Evolutionary conservation across 495 filamentous ascomycete species (phyloP), one percentile per base, ranked within the genome.

Genomic region (Penicillium turbatum): DNA sequence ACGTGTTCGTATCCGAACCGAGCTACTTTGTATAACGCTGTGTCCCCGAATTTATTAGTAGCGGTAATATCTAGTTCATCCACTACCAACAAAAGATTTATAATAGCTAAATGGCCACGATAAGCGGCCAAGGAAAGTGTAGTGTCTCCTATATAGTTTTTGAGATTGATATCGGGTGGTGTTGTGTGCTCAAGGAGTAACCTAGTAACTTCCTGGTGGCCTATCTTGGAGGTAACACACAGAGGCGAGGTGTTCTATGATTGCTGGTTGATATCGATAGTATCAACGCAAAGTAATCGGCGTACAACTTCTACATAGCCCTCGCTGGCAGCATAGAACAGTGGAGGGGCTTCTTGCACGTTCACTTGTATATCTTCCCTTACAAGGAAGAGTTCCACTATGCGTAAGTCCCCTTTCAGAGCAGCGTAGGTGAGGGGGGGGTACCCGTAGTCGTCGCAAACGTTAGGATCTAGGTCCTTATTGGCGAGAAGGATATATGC

Each of bases 331-430:
- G 50, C 39, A 53, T 53, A 24, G 40, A 53, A 53, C n/a, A 53
- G 26, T 13, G 39, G 49, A 36, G 49, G 39, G 30, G 39, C 38
- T 21, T 21, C 11, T 43, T 34, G 38, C 31, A 53, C 17, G 39
- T 53, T 53, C 30, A 53, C 31, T 53, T 44, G 37, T 44, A 53
- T 53, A n/a, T 53, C 40, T 53, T 17, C 16, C 21, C 50, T 53
- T 36, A 26, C 30, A 30, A 53, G 50, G 29, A 53, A 37, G 6
- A 53, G 40, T 27, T 53, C 50, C 39, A 53, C 15, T 30, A 53
- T 36, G 30, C 38, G 31, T 53, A 44, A 38, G 34, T 53, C 39
- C 6, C 50, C 50, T 1, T 44, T 40, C 32, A n/a, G 44, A 43
- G 50, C 39, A 29, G 50, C 39, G 15, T 44, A 29, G 31, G 50